A percentile compares a stretch with the other conserved stretches of the same genome.
phyloP scores from a whole-genome alignment of 2,329 filamentous ascomycete genomes.

The Arthrobotrys megalospora region DNA sequence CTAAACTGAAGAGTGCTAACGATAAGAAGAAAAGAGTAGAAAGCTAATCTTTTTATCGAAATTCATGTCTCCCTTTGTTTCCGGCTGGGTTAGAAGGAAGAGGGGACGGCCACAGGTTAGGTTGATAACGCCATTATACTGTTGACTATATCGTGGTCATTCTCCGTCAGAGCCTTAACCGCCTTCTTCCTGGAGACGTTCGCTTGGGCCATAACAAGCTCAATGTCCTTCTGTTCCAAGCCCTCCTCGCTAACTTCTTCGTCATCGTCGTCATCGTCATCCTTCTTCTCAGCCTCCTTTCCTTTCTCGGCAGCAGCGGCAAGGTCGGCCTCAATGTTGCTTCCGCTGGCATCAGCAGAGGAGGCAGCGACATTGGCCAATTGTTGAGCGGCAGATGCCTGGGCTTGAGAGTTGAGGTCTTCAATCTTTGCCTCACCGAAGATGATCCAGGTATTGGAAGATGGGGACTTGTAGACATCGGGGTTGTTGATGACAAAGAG shows the following conservation, averaged over 20 bases:
- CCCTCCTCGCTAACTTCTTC: conserved; percentile 96
- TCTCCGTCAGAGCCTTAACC: conserved; percentile 98
- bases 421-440: conserved; percentile 99
- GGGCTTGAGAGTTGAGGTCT: conserved; percentile 98
- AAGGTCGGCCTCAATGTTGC: conserved; percentile 74
- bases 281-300: conserved; percentile 76
- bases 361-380: conserved; percentile 79
- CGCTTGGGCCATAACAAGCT: conserved; percentile 90
- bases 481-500: conserved; percentile 99
- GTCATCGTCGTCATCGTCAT: conserved; percentile 87
- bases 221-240: conserved; percentile 98
- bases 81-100: background rate
- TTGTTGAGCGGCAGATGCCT: conserved; percentile 95
- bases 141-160: conserved; percentile 99
- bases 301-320: conserved; percentile 79
- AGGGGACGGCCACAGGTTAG: conserved; percentile 1
- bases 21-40: background rate
- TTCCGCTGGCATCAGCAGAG: conserved; percentile 78
- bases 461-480: conserved; percentile 99
- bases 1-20: background rate
- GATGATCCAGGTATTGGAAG: conserved; percentile 97
- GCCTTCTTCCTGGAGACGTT: conserved; percentile 98
- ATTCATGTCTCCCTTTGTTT: background rate
- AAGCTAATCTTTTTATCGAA: conserved; percentile 1
- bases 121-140: conserved; percentile 91